Percentiles rank a stretch among this genome's conserved stretches.
These are phyloP conservation scores for Saccharomycopsis sp. DNA, from an alignment of 805 yeast genomes.

Conservation along the genomic window DNA sequence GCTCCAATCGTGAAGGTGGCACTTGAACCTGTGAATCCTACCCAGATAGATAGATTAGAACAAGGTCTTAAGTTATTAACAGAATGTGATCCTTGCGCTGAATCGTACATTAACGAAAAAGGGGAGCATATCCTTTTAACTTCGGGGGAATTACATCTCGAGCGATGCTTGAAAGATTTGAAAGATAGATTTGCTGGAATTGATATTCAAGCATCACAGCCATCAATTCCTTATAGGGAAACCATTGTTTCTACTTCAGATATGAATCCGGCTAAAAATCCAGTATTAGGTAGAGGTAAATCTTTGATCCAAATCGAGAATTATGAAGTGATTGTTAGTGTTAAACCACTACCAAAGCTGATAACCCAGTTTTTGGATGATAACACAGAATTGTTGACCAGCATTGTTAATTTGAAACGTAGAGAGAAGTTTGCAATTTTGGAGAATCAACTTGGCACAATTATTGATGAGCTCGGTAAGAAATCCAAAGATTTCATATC, in stretches of 20 bases:
- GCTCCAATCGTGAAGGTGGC: constrained; percentile 94
- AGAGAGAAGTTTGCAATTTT: constrained; percentile 23
- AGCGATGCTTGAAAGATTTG: constrained; percentile 87
- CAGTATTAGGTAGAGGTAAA: constrained; percentile 41
- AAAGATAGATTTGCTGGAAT: constrained; percentile 87
- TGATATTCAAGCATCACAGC: constrained; percentile 80
- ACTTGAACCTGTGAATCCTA: constrained; percentile 86
- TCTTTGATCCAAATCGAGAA: constrained; percentile 46
- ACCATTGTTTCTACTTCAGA: constrained; percentile 53
- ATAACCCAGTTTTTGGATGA: constrained; percentile 43
- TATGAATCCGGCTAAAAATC: constrained; percentile 43
- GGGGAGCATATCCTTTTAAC: constrained; percentile 94
- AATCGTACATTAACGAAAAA: constrained; percentile 73
- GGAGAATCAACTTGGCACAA: not conserved
- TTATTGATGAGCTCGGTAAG: constrained; percentile 14
- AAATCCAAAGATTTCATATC: constrained; percentile 22
- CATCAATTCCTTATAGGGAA: constrained; percentile 92
- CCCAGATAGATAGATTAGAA: constrained; percentile 67
- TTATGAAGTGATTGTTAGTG: constrained; percentile 34
- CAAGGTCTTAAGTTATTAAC: constrained; percentile 72
- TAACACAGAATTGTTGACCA: constrained; percentile 38
- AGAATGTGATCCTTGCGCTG: constrained; percentile 92
- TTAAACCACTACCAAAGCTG: constrained; percentile 48
- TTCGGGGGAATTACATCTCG: constrained; percentile 95
- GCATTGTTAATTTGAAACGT: constrained; percentile 27